These are phyloP conservation scores for Musa troglodytarum DNA, from an alignment of 176 grass and related monocot genomes.

Conservation along the genomic window DNA sequence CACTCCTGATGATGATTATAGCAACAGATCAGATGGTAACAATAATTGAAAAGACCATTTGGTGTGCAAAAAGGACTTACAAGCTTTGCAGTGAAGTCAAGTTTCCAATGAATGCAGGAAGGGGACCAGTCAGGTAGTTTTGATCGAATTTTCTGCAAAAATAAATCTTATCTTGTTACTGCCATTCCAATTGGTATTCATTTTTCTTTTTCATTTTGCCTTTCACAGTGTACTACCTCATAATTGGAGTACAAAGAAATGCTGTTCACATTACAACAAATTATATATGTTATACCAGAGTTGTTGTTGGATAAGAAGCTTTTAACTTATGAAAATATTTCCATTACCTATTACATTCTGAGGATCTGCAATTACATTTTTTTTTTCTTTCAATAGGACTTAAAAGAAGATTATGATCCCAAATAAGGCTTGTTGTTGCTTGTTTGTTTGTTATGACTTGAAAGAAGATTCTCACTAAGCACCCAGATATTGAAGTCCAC, in stretches of 20 bases:
- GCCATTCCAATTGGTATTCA: background rate
- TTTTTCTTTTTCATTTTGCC: background rate
- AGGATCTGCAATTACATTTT: background rate
- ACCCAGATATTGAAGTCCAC: too few species aligned
- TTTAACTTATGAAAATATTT: background rate
- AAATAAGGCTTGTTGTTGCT: too few species aligned
- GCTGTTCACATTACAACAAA: too few species aligned
- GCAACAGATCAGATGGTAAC: slow-evolving; percentile 2
- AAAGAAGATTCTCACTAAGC: too few species aligned
- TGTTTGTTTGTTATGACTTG: too few species aligned
- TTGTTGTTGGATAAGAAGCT: background rate
- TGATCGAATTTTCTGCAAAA: background rate
- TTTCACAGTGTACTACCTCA: background rate
- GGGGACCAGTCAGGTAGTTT: slow-evolving; percentile 10
- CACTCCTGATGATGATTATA: slow-evolving; percentile 32
- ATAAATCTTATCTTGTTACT: background rate
- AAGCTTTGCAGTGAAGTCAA: slow-evolving; percentile 1
- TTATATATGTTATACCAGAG: too few species aligned
- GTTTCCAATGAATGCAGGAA: slow-evolving; percentile 15
- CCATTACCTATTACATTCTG: background rate
- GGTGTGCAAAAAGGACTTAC: slow-evolving; percentile 1
- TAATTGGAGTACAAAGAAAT: background rate
- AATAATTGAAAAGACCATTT: background rate
- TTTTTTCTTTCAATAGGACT: background rate
- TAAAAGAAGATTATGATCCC: too few species aligned